Evolutionary conservation across 495 filamentous ascomycete species (phyloP).

Genomic region (Pseudoneurospora amorphoporcata): DNA sequence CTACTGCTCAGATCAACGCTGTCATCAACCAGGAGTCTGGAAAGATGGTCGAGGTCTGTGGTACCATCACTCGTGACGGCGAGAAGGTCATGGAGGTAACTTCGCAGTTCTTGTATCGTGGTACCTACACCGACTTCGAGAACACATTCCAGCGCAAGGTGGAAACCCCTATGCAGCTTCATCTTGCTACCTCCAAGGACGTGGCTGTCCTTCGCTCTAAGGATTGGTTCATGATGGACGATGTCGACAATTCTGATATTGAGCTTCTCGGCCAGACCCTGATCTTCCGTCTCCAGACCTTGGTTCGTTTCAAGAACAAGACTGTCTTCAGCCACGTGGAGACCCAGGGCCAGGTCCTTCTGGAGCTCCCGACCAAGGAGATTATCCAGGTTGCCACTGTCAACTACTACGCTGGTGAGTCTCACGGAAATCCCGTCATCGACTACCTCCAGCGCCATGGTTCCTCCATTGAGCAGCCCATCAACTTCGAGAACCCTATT

Average conservation of each 20-base stretch:
- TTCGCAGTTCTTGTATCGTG: slow-evolving; percentile 94
- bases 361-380: slow-evolving; percentile 96
- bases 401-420: slow-evolving; percentile 80
- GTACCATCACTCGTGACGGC: slow-evolving; percentile 81
- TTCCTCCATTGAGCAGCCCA: slow-evolving; percentile 86
- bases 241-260: slow-evolving; percentile 53
- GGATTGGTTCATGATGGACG: slow-evolving; percentile 83
- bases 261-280: slow-evolving; percentile 85
- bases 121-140: slow-evolving; percentile 82
- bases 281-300: slow-evolving; percentile 88
- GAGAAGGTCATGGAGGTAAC: slow-evolving; percentile 95
- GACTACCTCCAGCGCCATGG: slow-evolving; percentile 93
- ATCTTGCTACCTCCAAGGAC: slow-evolving; percentile 75
- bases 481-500: slow-evolving; percentile 95
- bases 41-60: slow-evolving; percentile 99
- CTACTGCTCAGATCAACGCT: slow-evolving; percentile 91
- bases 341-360: slow-evolving; percentile 82
- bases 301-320: slow-evolving; percentile 91
- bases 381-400: slow-evolving; percentile 92
- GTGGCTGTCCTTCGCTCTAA: slow-evolving; percentile 90
- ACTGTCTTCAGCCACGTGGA: slow-evolving; percentile 86
- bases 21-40: slow-evolving; percentile 97
- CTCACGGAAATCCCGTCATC: slow-evolving; percentile 91
- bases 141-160: slow-evolving; percentile 98
- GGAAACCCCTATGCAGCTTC: slow-evolving; percentile 90